Evolutionary conservation across 345 rosid genomes (phyloP).

Genomic region (Acer saccharum): DNA sequence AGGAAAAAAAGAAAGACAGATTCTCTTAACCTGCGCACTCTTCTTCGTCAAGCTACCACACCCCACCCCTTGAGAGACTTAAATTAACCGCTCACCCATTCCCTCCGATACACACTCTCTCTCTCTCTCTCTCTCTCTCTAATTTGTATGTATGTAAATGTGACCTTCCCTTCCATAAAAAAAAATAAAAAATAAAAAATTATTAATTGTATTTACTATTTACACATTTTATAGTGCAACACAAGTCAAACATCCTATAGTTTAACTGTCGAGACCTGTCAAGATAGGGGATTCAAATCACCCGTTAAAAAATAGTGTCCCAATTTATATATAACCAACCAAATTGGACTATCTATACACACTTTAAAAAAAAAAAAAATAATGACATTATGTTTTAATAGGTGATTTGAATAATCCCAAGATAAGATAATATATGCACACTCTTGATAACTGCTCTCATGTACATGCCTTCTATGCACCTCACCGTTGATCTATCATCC

Average conservation of each 20-base stretch:
- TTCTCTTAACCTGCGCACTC: conserved; percentile 78
- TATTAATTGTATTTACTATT: not conserved
- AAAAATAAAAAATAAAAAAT: too few species aligned
- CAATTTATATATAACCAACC: too few species aligned
- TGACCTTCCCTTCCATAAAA: not conserved
- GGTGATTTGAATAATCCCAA: too few species aligned
- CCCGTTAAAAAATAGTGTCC: too few species aligned
- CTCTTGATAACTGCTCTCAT: too few species aligned
- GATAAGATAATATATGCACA: too few species aligned
- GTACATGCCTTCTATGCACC: not conserved
- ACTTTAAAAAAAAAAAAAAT: too few species aligned
- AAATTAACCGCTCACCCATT: conserved; percentile 58
- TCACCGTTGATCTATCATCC: not conserved
- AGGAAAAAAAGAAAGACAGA: conserved; percentile 35
- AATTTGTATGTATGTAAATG: not conserved
- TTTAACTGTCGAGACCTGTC: too few species aligned
- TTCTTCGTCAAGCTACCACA: conserved; percentile 60
- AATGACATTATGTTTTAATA: too few species aligned
- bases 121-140: not conserved
- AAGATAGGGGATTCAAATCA: too few species aligned
- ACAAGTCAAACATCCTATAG: too few species aligned
- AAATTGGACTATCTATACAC: too few species aligned
- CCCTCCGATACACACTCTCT: conserved; percentile 36
- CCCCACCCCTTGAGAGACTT: conserved; percentile 39
- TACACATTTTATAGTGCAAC: not conserved